These are phyloP conservation scores for Cylindrotheca fusiformis DNA, from an alignment of 108 stramenopile species.

Conservation along the genomic window DNA sequence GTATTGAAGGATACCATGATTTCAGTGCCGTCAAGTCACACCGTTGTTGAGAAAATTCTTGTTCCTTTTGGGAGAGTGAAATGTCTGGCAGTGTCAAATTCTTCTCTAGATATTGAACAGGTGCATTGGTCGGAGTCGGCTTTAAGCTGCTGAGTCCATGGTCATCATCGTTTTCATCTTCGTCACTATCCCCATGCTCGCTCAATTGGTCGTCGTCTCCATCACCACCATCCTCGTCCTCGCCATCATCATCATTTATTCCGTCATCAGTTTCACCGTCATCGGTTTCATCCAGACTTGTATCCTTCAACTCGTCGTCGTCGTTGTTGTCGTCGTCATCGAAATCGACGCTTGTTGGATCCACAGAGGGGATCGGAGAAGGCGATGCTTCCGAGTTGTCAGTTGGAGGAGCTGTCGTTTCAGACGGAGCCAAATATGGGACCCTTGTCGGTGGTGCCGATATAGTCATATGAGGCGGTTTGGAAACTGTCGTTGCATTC, in stretches of 20 bases:
- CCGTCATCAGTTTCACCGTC: neutral
- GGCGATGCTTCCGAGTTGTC: too few relatives aligned
- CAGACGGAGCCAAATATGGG: too few relatives aligned
- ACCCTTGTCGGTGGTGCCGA: neutral
- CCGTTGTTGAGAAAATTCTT: slow-evolving; percentile 13
- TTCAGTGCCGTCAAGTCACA: slow-evolving; percentile 19
- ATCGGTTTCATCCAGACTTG: neutral
- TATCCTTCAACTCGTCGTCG: too few relatives aligned
- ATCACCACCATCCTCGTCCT: neutral
- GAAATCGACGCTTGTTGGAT: neutral
- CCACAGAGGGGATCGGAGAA: neutral
- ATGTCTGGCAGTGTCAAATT: neutral
- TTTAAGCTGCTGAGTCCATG: neutral
- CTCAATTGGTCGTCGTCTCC: neutral
- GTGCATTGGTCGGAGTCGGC: neutral
- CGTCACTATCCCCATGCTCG: neutral
- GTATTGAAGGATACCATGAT: slow-evolving; percentile 23
- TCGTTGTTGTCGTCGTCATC: neutral
- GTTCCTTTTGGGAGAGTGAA: slow-evolving; percentile 2
- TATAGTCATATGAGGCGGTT: slow-evolving; percentile 1
- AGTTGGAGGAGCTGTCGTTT: too few relatives aligned
- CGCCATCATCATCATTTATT: slow-evolving; percentile 2
- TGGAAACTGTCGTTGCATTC: neutral
- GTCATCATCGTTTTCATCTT: too few relatives aligned
- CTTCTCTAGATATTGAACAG: neutral